Evolutionary conservation across 352 stramenopile genomes (phyloP).

Genomic region (Phytopythium sindhum): DNA sequence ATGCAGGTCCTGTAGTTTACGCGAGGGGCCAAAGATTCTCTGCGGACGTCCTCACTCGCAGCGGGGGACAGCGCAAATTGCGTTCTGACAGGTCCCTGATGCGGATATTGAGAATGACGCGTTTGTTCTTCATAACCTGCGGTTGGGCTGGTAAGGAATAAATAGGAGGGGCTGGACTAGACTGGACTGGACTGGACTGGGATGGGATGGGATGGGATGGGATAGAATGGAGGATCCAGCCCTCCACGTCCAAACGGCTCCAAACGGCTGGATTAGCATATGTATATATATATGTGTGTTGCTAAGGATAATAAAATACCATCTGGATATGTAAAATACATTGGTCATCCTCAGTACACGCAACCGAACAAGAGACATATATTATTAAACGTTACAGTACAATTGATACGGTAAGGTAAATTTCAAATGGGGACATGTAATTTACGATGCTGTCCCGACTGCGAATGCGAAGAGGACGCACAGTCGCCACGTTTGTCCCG

Average conservation of each 20-base stretch:
- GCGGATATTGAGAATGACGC: not conserved
- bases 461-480: not conserved
- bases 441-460: not conserved
- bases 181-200: too few relatives aligned
- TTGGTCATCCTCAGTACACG: not conserved
- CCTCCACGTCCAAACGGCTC: too few relatives aligned
- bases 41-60: not conserved
- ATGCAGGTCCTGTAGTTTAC: slow-evolving; percentile 1
- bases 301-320: too few relatives aligned
- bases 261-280: not conserved
- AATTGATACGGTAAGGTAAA: not conserved
- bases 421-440: too few relatives aligned
- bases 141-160: too few relatives aligned
- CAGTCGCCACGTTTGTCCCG: not conserved
- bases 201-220: too few relatives aligned
- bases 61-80: not conserved
- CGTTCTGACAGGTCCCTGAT: not conserved
- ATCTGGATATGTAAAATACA: too few relatives aligned
- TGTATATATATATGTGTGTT: too few relatives aligned
- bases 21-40: not conserved
- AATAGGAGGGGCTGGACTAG: too few relatives aligned
- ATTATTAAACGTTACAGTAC: too few relatives aligned
- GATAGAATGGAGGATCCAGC: too few relatives aligned
- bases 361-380: slow-evolving; percentile 3
- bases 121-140: not conserved